A percentile compares a stretch with the other conserved stretches of the same genome.
These are phyloP conservation scores for Phaffia rhodozyma DNA, from an alignment of 1,284 basidiomycete species.

Conservation along the genomic window DNA sequence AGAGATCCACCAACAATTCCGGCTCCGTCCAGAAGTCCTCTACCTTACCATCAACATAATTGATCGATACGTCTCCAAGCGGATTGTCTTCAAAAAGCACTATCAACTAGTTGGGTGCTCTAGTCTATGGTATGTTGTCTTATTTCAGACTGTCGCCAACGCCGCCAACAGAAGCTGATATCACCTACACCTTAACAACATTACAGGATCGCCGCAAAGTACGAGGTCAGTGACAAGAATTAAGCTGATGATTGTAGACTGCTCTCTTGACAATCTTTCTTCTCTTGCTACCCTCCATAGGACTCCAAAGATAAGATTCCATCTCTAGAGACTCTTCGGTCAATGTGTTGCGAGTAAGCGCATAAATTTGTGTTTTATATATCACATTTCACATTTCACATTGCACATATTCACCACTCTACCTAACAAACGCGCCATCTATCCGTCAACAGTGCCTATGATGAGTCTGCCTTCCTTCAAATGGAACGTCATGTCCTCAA, in stretches of 20 bases:
- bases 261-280: neutral
- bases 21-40: conserved; percentile 91
- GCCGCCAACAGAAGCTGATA: too few relatives aligned
- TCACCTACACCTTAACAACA: too few relatives aligned
- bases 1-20: conserved; percentile 93
- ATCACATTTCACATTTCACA: too few relatives aligned
- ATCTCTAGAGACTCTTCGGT: conserved; percentile 79
- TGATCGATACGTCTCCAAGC: conserved; percentile 95
- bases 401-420: neutral
- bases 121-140: conserved; percentile 74
- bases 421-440: neutral
- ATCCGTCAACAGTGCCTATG: conserved; percentile 48
- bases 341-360: conserved; percentile 67
- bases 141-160: too few relatives aligned
- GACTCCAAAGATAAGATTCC: conserved; percentile 98
- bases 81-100: conserved; percentile 97
- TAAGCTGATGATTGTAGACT: neutral
- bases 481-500: conserved; percentile 95
- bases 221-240: conserved; percentile 43
- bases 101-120: conserved; percentile 98
- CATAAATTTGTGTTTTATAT: neutral
- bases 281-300: neutral
- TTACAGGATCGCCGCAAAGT: conserved; percentile 57
- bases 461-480: conserved; percentile 87
- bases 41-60: conserved; percentile 98